Evolutionary conservation across 179 eudicot genomes (phyloP), one percentile per base, ranked within the genome.

Genomic region (Silene coronaria): DNA sequence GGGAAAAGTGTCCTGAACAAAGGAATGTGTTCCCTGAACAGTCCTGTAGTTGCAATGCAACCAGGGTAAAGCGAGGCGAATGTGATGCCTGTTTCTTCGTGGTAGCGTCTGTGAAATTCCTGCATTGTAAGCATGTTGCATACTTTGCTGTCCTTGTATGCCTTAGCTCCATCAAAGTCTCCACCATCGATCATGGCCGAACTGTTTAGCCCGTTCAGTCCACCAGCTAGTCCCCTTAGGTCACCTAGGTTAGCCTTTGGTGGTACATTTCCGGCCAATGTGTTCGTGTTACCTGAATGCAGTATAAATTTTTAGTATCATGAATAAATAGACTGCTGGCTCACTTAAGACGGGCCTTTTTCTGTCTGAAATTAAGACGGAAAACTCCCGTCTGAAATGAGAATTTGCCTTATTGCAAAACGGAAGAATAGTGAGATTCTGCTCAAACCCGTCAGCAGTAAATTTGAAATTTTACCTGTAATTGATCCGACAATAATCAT

Each of bases 51-150:
- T 16, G 97, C 97, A 67, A 91, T 89, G 76, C 97, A 89, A 10
- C 97, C 97, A 1, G 93, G 97, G 82, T 91, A 91, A 59, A 91
- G 87, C 11, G 97, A 91, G 3, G 93, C 85, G 48, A 91, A 91
- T 6, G 87, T 82, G 76, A 91, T 82, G 12, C 92, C 92, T 0
- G 89, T 87, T 14, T 90, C 97, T 62, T 91, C 92, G 30, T 91
- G 91, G 82, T 67, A 91, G 0, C 92, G 85, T 6, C 84, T 75
- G 63, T 91, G 94, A 82, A 90, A 88, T 62, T 91, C 92, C 77
- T 91, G 97, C 94, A 91, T 88, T 3, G 91, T 88, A 0, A 91
- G 91, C 97, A 91, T 91, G 83, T 91, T 91, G 80, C 97, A 91
- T 5, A 91, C 97, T 84, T 91, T 91, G 75, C 92, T 90, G 80